phyloP scores from a whole-genome alignment of 371 early-diverging fungal species.

The Zychaea mexicana region DNA sequence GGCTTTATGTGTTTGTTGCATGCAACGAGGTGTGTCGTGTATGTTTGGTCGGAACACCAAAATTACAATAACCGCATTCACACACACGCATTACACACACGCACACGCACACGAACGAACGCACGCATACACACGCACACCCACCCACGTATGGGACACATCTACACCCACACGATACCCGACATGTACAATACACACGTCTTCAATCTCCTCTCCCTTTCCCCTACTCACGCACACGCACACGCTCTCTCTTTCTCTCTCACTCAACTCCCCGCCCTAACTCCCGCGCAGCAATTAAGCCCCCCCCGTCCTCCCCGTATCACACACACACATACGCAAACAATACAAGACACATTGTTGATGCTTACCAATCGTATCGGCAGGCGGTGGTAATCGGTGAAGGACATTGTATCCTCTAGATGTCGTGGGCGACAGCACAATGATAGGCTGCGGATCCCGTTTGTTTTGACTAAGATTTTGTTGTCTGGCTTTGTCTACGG shows the following conservation, averaged over 20 bases:
- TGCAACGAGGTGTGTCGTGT: too few relatives aligned
- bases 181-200: too few relatives aligned
- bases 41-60: not conserved
- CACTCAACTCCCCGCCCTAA: not conserved
- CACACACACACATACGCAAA: not conserved
- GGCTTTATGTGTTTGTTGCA: not conserved
- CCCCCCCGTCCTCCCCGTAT: not conserved
- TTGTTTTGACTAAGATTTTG: slow-evolving; percentile 30
- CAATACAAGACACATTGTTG: too few relatives aligned
- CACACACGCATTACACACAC: not conserved
- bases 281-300: not conserved
- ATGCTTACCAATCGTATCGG: slow-evolving; percentile 5
- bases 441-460: not conserved
- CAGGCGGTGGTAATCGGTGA: slow-evolving; percentile 6
- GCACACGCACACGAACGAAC: not conserved
- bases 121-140: not conserved
- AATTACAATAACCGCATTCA: not conserved
- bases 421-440: not conserved
- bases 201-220: too few relatives aligned
- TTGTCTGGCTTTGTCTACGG: slow-evolving; percentile 58
- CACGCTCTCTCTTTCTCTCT: not conserved
- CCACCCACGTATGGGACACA: too few relatives aligned
- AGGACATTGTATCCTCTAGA: slow-evolving; percentile 3
- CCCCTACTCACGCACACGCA: too few relatives aligned
- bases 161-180: too few relatives aligned